Evolutionary conservation across 257 asterid species (phyloP), one percentile per base, ranked within the genome.

Genomic region (Solanum lycopersicoides): DNA sequence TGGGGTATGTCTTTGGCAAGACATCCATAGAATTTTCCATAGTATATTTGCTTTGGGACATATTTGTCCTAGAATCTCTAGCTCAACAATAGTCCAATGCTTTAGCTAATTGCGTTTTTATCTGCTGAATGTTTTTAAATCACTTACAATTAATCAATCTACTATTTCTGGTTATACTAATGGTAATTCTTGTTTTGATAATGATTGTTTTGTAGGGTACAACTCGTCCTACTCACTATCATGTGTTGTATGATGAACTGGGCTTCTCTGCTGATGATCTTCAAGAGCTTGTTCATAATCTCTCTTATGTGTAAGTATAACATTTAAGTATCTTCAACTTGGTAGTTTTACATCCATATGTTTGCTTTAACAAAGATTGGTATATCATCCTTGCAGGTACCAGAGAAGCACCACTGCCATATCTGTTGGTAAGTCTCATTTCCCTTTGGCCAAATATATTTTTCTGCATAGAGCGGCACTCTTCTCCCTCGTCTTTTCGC

Each of bases 371-470:
- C 50, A 9, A 65, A 20, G 3, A 25, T 6, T 25, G 0, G 56
- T 45, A 41, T 84, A 2, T 82, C 23, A 28, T 65, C 21, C 84
- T 74, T 90, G 86, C 98, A 97, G 99, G 91, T 97, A 97, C 87
- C 99, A 97, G 89, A 93, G 99, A 14, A 97, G 99, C 86, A 97
- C 98, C 23, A 97, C 99, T 20, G 99, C 99, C 13, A 95, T 97
- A 16, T 97, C 99, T 45, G 94, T 97, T 28, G 99, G 99, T 96
- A 93, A 90, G 72, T 32, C n/a, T n/a, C n/a, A n/a, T n/a, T n/a
- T n/a, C n/a, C n/a, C n/a, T n/a, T n/a, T n/a, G n/a, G n/a, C n/a
- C n/a, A n/a, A 12, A 30, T n/a, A 42, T 4, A 12, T 3, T 53
- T 53, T 53, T 18, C n/a, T 53, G 63, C 2, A 42, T 15, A 42